These are phyloP conservation scores for Gossypium anomalum DNA, from an alignment of 345 rosid genomes.

Conservation along the genomic window DNA sequence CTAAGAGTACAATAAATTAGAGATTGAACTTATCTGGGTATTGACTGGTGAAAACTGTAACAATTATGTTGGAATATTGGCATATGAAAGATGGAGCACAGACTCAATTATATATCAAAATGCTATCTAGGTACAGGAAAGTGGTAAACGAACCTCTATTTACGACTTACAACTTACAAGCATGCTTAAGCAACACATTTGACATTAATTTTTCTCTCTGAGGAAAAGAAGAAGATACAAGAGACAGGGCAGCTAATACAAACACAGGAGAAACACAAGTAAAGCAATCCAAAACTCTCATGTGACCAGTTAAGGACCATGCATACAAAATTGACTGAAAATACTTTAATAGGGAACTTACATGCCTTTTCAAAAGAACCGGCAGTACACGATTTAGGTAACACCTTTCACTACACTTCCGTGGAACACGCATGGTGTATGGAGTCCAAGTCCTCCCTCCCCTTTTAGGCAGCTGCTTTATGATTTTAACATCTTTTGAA, in stretches of 20 bases:
- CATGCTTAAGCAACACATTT: not conserved
- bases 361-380: slow-evolving; percentile 97
- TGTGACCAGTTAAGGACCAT: not conserved
- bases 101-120: not conserved
- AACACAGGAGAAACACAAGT: not conserved
- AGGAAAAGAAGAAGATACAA: not conserved
- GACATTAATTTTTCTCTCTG: not conserved
- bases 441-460: slow-evolving; percentile 55
- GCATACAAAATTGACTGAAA: slow-evolving; percentile 7
- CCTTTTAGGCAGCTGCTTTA: slow-evolving; percentile 73
- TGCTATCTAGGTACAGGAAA: not conserved
- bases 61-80: not conserved
- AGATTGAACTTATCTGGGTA: not conserved
- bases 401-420: slow-evolving; percentile 92
- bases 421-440: slow-evolving; percentile 77
- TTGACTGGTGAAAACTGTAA: not conserved
- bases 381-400: slow-evolving; percentile 78
- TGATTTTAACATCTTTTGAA: slow-evolving; percentile 80
- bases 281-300: not conserved
- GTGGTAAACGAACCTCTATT: not conserved
- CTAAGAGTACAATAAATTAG: not conserved
- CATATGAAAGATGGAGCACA: not conserved
- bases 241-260: not conserved
- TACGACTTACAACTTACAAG: not conserved
- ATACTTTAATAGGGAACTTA: slow-evolving; percentile 50